These are phyloP conservation scores for Elongisporangium prolatum DNA, from an alignment of 352 stramenopile genomes.

Conservation along the genomic window DNA sequence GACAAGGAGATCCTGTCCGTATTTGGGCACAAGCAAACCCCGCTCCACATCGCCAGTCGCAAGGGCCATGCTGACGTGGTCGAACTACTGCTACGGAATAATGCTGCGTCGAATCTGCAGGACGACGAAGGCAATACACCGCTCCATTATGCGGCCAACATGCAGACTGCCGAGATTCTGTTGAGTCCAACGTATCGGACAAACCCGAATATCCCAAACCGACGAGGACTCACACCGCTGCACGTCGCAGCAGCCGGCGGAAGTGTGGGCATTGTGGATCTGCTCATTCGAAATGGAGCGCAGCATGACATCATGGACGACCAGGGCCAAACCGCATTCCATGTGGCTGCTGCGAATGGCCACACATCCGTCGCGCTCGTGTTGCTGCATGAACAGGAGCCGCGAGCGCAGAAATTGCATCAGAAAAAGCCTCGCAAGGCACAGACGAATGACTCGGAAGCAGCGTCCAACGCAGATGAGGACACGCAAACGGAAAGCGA, in stretches of 20 bases:
- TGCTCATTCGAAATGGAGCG: slow-evolving; percentile 63
- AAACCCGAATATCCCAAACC: slow-evolving; percentile 81
- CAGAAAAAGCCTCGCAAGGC: neutral
- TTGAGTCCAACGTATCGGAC: slow-evolving; percentile 54
- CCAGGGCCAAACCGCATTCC: slow-evolving; percentile 80
- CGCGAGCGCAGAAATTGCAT: neutral
- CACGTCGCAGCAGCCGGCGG: slow-evolving; percentile 66
- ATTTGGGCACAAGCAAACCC: slow-evolving; percentile 67
- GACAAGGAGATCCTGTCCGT: slow-evolving; percentile 74
- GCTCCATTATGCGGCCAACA: slow-evolving; percentile 61
- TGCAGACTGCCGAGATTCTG: slow-evolving; percentile 61
- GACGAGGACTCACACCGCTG: slow-evolving; percentile 60
- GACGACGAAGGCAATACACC: slow-evolving; percentile 81
- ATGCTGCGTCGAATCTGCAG: slow-evolving; percentile 66
- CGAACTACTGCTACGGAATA: slow-evolving; percentile 56
- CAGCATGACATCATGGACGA: slow-evolving; percentile 77
- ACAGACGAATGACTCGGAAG: slow-evolving; percentile 9
- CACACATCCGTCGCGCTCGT: slow-evolving; percentile 71
- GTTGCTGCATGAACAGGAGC: slow-evolving; percentile 64
- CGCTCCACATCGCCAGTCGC: slow-evolving; percentile 72
- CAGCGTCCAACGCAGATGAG: slow-evolving; percentile 14
- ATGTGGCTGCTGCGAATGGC: slow-evolving; percentile 72
- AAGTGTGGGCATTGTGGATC: slow-evolving; percentile 72
- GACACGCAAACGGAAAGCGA: slow-evolving; percentile 4
- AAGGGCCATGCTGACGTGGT: slow-evolving; percentile 62